phyloP scores from a whole-genome alignment of 495 filamentous ascomycete genomes.

The Neurospora discreta region DNA sequence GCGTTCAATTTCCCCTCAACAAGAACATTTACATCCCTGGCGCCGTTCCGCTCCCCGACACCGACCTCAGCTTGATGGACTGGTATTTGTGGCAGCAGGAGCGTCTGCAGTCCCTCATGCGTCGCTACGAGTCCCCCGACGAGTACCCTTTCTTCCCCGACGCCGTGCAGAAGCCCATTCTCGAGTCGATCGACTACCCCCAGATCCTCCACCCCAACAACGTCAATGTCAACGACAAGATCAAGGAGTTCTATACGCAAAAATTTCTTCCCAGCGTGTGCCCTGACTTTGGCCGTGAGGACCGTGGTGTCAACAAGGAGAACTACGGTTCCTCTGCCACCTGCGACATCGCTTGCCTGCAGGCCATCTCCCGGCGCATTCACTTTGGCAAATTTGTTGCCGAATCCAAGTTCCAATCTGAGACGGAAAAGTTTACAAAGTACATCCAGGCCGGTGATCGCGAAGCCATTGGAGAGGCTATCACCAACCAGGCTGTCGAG shows the following conservation, averaged over 20 bases:
- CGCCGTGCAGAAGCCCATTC: slow-evolving; percentile 64
- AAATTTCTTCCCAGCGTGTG: slow-evolving; percentile 76
- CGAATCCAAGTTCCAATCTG: slow-evolving; percentile 89
- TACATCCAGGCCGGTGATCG: slow-evolving; percentile 74
- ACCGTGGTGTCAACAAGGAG: slow-evolving; percentile 78
- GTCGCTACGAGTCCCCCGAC: slow-evolving; percentile 91
- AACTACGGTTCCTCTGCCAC: slow-evolving; percentile 93
- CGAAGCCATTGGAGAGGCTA: slow-evolving; percentile 71
- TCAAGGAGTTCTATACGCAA: slow-evolving; percentile 76
- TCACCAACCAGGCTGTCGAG: slow-evolving; percentile 85
- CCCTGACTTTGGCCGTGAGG: slow-evolving; percentile 53
- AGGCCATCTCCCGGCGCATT: slow-evolving; percentile 82
- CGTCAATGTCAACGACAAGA: slow-evolving; percentile 80
- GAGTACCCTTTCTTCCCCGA: slow-evolving; percentile 97
- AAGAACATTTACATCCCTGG: slow-evolving; percentile 72
- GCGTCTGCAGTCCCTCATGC: slow-evolving; percentile 81
- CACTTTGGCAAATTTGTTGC: slow-evolving; percentile 99
- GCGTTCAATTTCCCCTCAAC: slow-evolving; percentile 94
- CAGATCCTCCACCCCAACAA: slow-evolving; percentile 82
- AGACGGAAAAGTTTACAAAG: slow-evolving; percentile 65
- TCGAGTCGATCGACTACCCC: slow-evolving; percentile 83
- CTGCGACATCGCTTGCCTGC: slow-evolving; percentile 80
- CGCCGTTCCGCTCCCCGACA: slow-evolving; percentile 68
- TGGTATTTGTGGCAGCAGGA: slow-evolving; percentile 89
- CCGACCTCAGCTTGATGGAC: slow-evolving; percentile 70